Base-by-base conservation (phyloP, 139 green algal species). In the Dunaliella primolecta region DNA sequence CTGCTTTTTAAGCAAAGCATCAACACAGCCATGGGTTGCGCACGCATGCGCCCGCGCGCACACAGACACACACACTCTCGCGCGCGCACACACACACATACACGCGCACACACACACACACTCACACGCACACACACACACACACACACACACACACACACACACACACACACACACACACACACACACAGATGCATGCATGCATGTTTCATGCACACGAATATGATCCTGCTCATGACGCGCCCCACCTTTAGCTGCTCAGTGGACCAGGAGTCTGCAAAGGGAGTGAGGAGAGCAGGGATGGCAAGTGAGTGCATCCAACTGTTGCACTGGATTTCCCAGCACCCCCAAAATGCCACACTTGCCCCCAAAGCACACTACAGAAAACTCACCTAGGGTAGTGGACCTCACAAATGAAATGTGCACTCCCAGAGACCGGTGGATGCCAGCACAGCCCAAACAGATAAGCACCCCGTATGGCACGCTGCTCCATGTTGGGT, bases 381-480 rank as follows among this genome's bases (percentile, higher is more conserved):
- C n/a, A n/a, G n/a, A n/a, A n/a, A n/a, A 29, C 75, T 64, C 34
- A 64, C 77, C 77, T 57, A 99, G 89, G 0, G 93, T 98, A 36
- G 96, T 98, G 3, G 95, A 98, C 84, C 96, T 92, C 20, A 99
- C 97, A 79, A 98, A 98, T 83, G 90, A 96, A 30, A 99, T 89
- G 88, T 99, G 97, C 82, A 99, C 97, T 46, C 97, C 97, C 33
- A 99, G 88, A 75, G 88, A 94, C 1, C 97, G 90, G 87, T 99
- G 97, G 31, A 98, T 91, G 30, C 97, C 96, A 0, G 95, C 94
- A 87, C 97, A 99, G 33, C 95, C 94, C 0, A 99, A 89, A 89
- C 97, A 99, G 56, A 99, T 96, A 89, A 98, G 98, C 1, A 98
- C 94, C 46, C 96, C 80, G 89, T 98, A 99, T 0, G 95, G 96